Percentiles rank a stretch among this genome's conserved stretches.
phyloP scores from a whole-genome alignment of 345 rosid species.

The Balakata baccata region DNA sequence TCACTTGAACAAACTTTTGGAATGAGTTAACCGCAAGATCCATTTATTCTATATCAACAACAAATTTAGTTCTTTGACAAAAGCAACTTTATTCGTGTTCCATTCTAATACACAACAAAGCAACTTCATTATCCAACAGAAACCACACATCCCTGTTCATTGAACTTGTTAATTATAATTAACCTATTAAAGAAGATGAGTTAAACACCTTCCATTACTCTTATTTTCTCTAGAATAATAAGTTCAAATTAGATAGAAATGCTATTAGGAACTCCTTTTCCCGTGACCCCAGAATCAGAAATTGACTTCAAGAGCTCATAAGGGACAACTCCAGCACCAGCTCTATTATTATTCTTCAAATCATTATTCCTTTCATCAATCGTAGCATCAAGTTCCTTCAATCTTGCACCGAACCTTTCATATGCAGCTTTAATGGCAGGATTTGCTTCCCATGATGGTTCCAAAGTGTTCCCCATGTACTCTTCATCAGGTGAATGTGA shows the following conservation, averaged over 20 bases:
- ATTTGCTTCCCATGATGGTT: constrained; percentile 19
- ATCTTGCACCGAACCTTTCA: constrained; percentile 17
- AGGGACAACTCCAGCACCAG: constrained; percentile 23
- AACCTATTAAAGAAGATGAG: too few species aligned
- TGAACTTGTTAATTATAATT: too few species aligned
- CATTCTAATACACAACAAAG: too few species aligned
- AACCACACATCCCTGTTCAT: too few species aligned
- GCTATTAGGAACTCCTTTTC: constrained; percentile 23
- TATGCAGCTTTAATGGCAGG: constrained; percentile 14
- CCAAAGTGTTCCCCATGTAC: constrained; percentile 14
- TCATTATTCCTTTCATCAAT: constrained; percentile 20
- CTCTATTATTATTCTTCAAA: constrained; percentile 17
- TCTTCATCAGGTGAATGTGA: constrained; percentile 26
- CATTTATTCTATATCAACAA: too few species aligned
- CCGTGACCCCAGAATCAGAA: constrained; percentile 20
- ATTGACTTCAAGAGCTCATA: constrained; percentile 22
- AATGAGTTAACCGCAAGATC: too few species aligned
- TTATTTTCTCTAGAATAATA: too few species aligned
- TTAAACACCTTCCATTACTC: too few species aligned
- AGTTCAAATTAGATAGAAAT: constrained; percentile 10
- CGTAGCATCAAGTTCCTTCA: constrained; percentile 16
- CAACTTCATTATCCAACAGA: too few species aligned
- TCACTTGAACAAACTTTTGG: too few species aligned
- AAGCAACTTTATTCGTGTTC: too few species aligned
- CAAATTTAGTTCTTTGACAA: too few species aligned